These are phyloP conservation scores for Trypanosoma cruzi DNA, from an alignment of 208 protist species.

Conservation along the genomic window DNA sequence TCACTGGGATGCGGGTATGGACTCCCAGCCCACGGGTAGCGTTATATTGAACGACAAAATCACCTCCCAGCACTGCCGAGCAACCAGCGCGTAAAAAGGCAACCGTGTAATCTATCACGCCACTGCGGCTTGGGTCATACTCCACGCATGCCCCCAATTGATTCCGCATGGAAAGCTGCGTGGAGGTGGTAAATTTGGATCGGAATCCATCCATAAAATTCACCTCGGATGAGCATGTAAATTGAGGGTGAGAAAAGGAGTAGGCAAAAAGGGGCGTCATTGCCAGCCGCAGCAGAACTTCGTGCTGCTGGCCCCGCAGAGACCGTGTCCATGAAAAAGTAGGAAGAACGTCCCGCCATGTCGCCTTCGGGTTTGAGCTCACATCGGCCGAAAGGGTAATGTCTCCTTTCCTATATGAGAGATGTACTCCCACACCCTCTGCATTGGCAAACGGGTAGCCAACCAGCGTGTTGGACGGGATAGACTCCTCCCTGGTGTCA, in stretches of 20 bases:
- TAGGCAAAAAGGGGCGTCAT: constrained; percentile 27
- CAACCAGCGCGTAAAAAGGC: constrained; percentile 38
- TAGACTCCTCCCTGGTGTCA: constrained; percentile 36
- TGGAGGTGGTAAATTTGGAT: constrained; percentile 45
- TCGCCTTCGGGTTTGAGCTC: constrained; percentile 24
- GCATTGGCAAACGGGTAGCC: constrained; percentile 57
- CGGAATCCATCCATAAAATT: constrained; percentile 33
- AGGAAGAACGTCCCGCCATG: constrained; percentile 44
- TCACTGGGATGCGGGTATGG: constrained; percentile 57
- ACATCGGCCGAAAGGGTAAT: constrained; percentile 24
- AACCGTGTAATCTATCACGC: constrained; percentile 53
- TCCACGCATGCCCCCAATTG: constrained; percentile 35
- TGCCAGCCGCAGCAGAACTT: constrained; percentile 24
- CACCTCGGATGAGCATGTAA: constrained; percentile 33
- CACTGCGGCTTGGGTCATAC: constrained; percentile 76
- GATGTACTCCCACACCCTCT: constrained; percentile 35
- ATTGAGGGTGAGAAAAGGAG: constrained; percentile 35
- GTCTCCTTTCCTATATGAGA: constrained; percentile 31
- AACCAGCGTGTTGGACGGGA: constrained; percentile 16
- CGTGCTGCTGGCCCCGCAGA: constrained; percentile 11
- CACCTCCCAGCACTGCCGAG: constrained; percentile 44
- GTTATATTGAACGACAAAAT: constrained; percentile 60
- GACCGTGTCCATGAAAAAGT: constrained; percentile 23
- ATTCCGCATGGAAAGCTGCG: constrained; percentile 31
- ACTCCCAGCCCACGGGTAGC: constrained; percentile 41